Conservation (phyloP, 2,329 filamentous ascomycete genomes). For the Arthrinium phaeospermum region DNA sequence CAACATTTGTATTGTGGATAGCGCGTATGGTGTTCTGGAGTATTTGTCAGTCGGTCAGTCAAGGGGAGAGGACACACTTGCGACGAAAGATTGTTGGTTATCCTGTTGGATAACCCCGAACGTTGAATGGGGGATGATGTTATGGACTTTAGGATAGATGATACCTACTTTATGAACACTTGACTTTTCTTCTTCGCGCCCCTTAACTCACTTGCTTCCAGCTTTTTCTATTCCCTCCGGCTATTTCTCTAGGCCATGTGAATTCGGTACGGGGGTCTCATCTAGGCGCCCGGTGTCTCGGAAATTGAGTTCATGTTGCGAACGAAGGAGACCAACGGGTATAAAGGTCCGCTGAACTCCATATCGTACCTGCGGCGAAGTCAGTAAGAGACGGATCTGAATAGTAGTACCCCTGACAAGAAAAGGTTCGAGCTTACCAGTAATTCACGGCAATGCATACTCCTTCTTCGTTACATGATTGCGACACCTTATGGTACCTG, state of each 20-base stretch:
- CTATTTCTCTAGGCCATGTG: background rate
- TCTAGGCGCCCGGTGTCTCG: background rate
- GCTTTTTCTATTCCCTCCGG: background rate
- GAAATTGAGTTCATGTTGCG: conserved; percentile 39
- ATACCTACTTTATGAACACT: conserved; percentile 4
- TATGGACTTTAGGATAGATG: conserved; percentile 8
- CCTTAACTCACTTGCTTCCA: background rate
- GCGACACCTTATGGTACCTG: conserved; percentile 80
- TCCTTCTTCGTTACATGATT: conserved; percentile 70
- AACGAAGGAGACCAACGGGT: conserved; percentile 64
- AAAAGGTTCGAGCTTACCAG: conserved; percentile 58
- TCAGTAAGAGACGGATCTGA: background rate
- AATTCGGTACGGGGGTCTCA: background rate
- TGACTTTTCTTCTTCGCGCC: background rate
- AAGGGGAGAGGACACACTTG: background rate
- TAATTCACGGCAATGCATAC: conserved; percentile 84
- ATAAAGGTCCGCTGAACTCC: conserved; percentile 74
- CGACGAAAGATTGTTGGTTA: background rate
- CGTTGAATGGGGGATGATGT: background rate
- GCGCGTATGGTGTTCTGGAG: conserved; percentile 28
- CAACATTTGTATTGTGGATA: conserved; percentile 17
- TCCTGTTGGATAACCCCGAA: background rate
- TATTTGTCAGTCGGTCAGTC: conserved; percentile 17
- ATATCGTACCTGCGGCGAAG: conserved; percentile 71
- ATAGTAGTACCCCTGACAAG: background rate